A percentile compares a stretch with the other conserved stretches of the same genome.
These are phyloP conservation scores for Gloeopeniophorella convolvens DNA, from an alignment of 768 basidiomycete genomes.

Conservation along the genomic window DNA sequence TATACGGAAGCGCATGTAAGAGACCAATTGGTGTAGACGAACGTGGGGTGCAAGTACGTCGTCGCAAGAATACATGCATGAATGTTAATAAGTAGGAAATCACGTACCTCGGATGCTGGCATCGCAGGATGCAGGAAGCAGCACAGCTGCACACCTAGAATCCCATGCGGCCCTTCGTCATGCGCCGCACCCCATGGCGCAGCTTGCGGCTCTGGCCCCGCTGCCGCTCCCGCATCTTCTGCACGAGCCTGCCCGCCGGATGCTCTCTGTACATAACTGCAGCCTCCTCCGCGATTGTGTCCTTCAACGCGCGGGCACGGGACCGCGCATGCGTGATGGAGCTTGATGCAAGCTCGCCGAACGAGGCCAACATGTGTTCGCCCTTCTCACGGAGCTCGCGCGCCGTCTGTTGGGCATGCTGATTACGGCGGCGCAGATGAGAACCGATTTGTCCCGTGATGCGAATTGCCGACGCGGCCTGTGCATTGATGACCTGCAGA, in stretches of 20 bases:
- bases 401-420: conserved; percentile 26
- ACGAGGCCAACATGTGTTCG: conserved; percentile 23
- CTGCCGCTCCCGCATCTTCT: conserved; percentile 17
- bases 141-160: conserved; percentile 4
- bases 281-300: conserved; percentile 14
- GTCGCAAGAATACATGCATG: not conserved
- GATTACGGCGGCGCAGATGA: conserved; percentile 25
- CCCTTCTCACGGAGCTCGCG: conserved; percentile 27
- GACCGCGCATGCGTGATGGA: conserved; percentile 24
- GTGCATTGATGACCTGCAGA: conserved; percentile 27
- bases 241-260: not conserved
- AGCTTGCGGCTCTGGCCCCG: conserved; percentile 15
- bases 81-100: conserved; percentile 7
- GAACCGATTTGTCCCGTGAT: conserved; percentile 19
- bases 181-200: conserved; percentile 2
- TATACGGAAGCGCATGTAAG: not conserved
- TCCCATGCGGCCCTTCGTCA: conserved; percentile 11
- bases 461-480: conserved; percentile 11
- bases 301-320: conserved; percentile 25
- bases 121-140: too few species aligned
- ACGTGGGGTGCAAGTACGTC: not conserved
- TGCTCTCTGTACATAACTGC: conserved; percentile 7
- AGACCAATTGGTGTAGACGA: not conserved
- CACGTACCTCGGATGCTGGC: conserved; percentile 11
- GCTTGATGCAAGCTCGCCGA: conserved; percentile 23